These are phyloP conservation scores for Alternaria arbusti DNA, from an alignment of 2,329 filamentous ascomycete species.

Conservation along the genomic window DNA sequence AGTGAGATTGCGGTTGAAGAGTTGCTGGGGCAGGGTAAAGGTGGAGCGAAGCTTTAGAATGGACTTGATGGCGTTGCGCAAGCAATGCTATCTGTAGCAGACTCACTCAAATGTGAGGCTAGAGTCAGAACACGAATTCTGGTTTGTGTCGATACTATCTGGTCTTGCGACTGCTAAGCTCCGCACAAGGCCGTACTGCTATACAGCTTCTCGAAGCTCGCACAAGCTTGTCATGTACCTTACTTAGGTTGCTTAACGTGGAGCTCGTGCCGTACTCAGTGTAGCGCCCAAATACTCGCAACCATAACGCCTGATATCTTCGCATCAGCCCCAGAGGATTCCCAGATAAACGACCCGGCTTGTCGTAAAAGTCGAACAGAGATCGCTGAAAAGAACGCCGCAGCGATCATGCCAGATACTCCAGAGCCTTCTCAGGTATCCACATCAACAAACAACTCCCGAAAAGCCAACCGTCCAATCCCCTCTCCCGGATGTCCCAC, in stretches of 20 bases:
- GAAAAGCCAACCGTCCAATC: slow-evolving; percentile 2
- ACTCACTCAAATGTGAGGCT: not conserved
- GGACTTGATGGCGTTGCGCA: not conserved
- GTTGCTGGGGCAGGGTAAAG: slow-evolving; percentile 5
- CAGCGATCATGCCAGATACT: not conserved
- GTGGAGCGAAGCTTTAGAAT: slow-evolving; percentile 13
- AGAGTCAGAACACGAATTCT: not conserved
- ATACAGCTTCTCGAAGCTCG: not conserved
- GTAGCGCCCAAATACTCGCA: not conserved
- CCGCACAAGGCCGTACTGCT: too few relatives aligned
- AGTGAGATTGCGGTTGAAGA: slow-evolving; percentile 54
- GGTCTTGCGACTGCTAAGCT: not conserved
- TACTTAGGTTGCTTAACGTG: not conserved
- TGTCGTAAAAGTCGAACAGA: not conserved
- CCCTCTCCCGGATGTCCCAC: slow-evolving; percentile 16
- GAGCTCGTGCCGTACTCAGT: not conserved
- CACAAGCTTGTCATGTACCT: not conserved
- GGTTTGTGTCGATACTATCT: not conserved
- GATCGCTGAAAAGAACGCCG: not conserved
- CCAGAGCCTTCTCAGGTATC: not conserved
- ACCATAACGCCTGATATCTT: not conserved
- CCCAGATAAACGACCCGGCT: not conserved
- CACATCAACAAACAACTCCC: slow-evolving; percentile 1
- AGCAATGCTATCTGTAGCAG: not conserved
- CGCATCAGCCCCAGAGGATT: not conserved